Base-by-base conservation (phyloP, 140 eudicot species). In the Bidens hawaiensis region DNA sequence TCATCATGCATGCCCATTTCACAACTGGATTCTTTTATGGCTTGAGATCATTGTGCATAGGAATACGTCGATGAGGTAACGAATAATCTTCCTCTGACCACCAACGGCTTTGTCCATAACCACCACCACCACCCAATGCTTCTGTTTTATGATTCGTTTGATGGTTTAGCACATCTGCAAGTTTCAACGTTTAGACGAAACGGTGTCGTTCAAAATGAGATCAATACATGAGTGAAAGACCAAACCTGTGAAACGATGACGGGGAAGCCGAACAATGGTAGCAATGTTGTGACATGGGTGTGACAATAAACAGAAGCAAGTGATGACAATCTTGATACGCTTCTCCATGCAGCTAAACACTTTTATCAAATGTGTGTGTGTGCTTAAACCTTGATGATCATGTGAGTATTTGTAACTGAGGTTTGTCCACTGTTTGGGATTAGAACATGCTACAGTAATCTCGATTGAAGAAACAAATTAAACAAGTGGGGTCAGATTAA, bases 61-160 rank as follows among this genome's bases (percentile, higher is more conserved):
- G 82, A 52, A 70, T 65, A 45, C 84, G 76, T 28, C 67, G 55
- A 9, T 73, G 79, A 8, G 88, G 88, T 21, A 40, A 53, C 1
- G 80, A 50, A 68, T 82, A 82, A 72, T 82, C 88, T 47, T 74
- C 76, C 47, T 79, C 72, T n/a, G 84, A 63, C 77, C 69, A 75
- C 71, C 73, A 58, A 17, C 75, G 42, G 28, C 50, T 71, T 65
- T 27, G 47, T 15, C 45, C 24, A 31, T 15, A n/a, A n/a, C n/a
- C n/a, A n/a, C n/a, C 66, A 75, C 26, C 61, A 48, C 36, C 62
- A 2, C 54, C 65, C 28, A 4, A 61, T 16, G 11, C 13, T 38
- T 5, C 13, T 49, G 17, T 11, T 36, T 28, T 50, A 23, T 63
- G 52, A 38, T 53, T 36, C 66, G 45, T 67, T 60, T 73, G 59